Conservation (phyloP, 257 asterid species). For the Henckelia pumila region DNA sequence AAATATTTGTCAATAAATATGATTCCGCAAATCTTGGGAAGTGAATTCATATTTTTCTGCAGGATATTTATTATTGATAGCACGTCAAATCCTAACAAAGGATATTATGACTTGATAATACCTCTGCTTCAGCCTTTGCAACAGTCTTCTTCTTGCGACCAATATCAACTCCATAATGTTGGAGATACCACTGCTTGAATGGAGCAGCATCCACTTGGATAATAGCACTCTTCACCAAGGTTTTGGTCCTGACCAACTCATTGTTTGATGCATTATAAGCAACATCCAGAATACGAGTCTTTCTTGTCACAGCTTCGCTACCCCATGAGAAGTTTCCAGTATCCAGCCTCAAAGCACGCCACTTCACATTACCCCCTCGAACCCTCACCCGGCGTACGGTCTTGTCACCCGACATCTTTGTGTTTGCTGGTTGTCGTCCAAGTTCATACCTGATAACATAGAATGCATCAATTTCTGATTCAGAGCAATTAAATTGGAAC, state of each 20-base stretch:
- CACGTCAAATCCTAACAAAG: not conserved
- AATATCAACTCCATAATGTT: slow-evolving; percentile 81
- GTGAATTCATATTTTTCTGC: not conserved
- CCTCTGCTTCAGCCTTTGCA: slow-evolving; percentile 70
- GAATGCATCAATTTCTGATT: not conserved
- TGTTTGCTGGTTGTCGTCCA: slow-evolving; percentile 49
- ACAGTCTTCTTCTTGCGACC: slow-evolving; percentile 71
- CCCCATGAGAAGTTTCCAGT: slow-evolving; percentile 75
- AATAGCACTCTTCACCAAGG: slow-evolving; percentile 70
- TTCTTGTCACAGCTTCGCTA: slow-evolving; percentile 63
- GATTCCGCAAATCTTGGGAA: not conserved
- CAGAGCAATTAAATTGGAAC: not conserved
- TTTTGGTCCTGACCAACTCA: slow-evolving; percentile 73
- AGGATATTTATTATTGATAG: not conserved
- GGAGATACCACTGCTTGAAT: slow-evolving; percentile 77
- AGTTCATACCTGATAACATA: slow-evolving; percentile 39
- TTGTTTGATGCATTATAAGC: slow-evolving; percentile 73
- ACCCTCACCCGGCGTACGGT: slow-evolving; percentile 55
- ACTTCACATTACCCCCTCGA: slow-evolving; percentile 38
- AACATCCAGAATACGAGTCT: slow-evolving; percentile 72
- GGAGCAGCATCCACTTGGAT: slow-evolving; percentile 83
- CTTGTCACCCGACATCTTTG: slow-evolving; percentile 62
- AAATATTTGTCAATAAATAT: not conserved
- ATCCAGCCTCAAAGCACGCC: slow-evolving; percentile 71
- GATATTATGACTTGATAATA: slow-evolving; percentile 6